Conservation (phyloP, 1,284 basidiomycete species). For the Tilletiaria anomala region DNA sequence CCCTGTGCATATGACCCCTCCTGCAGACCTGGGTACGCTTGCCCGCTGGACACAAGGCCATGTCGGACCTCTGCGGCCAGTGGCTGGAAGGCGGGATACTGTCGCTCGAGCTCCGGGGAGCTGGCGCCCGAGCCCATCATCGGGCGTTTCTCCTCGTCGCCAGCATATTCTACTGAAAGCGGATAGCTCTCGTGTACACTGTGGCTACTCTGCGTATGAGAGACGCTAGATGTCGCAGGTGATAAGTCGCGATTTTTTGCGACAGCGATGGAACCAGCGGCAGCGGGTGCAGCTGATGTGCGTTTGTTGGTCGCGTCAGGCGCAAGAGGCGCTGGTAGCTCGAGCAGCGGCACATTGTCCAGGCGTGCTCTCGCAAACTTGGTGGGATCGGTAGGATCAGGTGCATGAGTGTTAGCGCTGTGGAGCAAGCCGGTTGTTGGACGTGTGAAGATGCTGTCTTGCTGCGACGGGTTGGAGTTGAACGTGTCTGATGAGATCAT, state of each 20-base stretch:
- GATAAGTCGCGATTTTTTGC: constrained; percentile 16
- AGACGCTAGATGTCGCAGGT: constrained; percentile 4
- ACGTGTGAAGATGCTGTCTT: background rate
- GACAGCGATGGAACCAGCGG: constrained; percentile 11
- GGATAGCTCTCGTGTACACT: no score
- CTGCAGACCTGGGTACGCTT: constrained; percentile 21
- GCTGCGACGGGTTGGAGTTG: constrained; percentile 20
- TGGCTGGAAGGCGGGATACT: constrained; percentile 5
- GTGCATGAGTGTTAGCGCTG: background rate
- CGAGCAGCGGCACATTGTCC: constrained; percentile 33
- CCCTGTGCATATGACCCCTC: constrained; percentile 21
- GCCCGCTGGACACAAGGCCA: constrained; percentile 22
- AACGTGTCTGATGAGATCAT: constrained; percentile 24
- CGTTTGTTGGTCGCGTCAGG: constrained; percentile 20
- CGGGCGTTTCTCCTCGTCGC: constrained; percentile 24
- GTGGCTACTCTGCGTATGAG: background rate
- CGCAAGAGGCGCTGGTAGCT: constrained; percentile 36
- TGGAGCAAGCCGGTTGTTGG: background rate
- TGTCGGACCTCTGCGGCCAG: constrained; percentile 11
- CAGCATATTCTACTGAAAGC: background rate
- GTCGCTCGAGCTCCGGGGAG: constrained; percentile 14
- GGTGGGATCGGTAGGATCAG: background rate
- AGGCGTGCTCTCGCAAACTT: constrained; percentile 18
- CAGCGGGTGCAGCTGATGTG: constrained; percentile 5
- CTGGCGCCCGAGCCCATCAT: constrained; percentile 20